A percentile compares a stretch with the other conserved stretches of the same genome.
These are phyloP conservation scores for Castanospermum australe DNA, from an alignment of 306 rosid genomes.

Conservation along the genomic window DNA sequence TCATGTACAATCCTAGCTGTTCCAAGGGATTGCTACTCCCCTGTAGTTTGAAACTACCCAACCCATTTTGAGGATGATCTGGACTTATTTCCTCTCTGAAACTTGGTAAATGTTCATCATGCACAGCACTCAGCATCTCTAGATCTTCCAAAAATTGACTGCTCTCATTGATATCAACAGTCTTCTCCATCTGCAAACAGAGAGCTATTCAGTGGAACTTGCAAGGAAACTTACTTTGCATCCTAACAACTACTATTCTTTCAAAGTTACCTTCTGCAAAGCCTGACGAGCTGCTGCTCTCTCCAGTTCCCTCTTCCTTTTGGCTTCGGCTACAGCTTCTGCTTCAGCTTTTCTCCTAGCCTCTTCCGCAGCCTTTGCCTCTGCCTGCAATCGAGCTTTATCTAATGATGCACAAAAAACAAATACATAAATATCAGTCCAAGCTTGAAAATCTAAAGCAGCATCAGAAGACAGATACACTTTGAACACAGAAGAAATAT, in stretches of 20 bases:
- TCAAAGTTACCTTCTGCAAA: constrained; percentile 62
- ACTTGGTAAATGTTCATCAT: constrained; percentile 48
- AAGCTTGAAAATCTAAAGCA: background rate
- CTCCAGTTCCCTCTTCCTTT: constrained; percentile 74
- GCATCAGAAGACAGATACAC: too few species aligned
- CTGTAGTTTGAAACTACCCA: constrained; percentile 67
- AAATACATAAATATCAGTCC: background rate
- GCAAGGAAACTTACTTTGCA: constrained; percentile 1
- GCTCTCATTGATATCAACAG: constrained; percentile 82
- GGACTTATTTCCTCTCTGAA: constrained; percentile 57
- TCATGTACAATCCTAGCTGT: constrained; percentile 82
- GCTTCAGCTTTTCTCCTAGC: constrained; percentile 79
- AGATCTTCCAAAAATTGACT: constrained; percentile 81
- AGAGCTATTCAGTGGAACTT: constrained; percentile 11
- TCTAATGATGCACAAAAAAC: constrained; percentile 41
- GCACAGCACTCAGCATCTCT: constrained; percentile 70
- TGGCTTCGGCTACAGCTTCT: constrained; percentile 80
- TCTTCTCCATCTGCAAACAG: constrained; percentile 78
- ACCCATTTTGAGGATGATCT: constrained; percentile 51
- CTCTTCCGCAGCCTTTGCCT: constrained; percentile 95
- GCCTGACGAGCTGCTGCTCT: constrained; percentile 97
- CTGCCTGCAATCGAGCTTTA: constrained; percentile 93
- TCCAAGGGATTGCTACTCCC: constrained; percentile 71
- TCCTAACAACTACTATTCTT: background rate
- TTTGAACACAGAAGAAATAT: background rate